Evolutionary conservation across 768 basidiomycete genomes (phyloP).

Genomic region (Mrakia hoshinonis): DNA sequence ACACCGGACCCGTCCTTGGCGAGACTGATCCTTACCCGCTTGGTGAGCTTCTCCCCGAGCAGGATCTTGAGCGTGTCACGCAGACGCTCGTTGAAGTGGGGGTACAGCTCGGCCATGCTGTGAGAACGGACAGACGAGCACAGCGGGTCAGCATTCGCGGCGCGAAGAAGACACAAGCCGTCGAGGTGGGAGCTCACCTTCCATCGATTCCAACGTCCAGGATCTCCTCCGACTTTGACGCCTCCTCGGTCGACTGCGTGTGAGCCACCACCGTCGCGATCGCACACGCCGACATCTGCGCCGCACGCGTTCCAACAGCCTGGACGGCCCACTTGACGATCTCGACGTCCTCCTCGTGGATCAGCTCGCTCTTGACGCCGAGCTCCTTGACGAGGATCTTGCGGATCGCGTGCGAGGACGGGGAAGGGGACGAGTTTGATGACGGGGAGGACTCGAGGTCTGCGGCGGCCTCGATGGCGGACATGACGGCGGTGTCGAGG

Average conservation of each 20-base stretch:
- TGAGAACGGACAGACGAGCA: background rate
- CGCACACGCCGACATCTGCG: constrained; percentile 72
- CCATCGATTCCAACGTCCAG: constrained; percentile 88
- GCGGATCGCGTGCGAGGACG: constrained; percentile 37
- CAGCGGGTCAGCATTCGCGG: constrained; percentile 2
- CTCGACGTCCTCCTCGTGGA: constrained; percentile 48
- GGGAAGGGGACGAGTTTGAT: constrained; percentile 22
- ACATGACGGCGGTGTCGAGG: constrained; percentile 87
- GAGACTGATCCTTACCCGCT: constrained; percentile 71
- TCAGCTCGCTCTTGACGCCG: constrained; percentile 51
- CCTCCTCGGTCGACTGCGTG: constrained; percentile 56
- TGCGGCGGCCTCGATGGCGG: constrained; percentile 62
- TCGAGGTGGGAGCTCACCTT: constrained; percentile 49
- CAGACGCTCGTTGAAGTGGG: constrained; percentile 66
- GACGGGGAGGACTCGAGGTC: constrained; percentile 37
- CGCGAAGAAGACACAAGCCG: background rate
- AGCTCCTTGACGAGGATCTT: constrained; percentile 57
- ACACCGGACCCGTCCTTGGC: constrained; percentile 98
- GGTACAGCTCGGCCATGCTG: constrained; percentile 87
- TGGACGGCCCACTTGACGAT: constrained; percentile 72
- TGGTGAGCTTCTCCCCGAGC: constrained; percentile 72
- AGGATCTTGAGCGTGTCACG: constrained; percentile 64
- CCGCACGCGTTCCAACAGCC: constrained; percentile 72
- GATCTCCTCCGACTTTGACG: constrained; percentile 38
- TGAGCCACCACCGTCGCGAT: constrained; percentile 78